Conservation (phyloP, 2,329 filamentous ascomycete genomes). For the Fonsecaea pedrosoi region DNA sequence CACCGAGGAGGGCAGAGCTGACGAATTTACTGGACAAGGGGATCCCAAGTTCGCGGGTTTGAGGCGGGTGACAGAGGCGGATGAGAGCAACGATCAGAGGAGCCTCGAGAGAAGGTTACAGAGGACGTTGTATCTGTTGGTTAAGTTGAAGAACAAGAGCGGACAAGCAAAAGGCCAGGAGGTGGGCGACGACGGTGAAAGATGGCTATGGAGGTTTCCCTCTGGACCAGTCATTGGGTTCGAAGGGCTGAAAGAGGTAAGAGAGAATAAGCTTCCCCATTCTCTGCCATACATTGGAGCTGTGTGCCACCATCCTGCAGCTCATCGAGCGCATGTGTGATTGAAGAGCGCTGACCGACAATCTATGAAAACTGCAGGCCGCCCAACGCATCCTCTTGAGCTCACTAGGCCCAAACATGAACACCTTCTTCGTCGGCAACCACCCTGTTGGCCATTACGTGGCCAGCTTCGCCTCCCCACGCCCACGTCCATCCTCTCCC, state of each 20-base stretch:
- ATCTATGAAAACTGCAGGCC: conserved; percentile 62
- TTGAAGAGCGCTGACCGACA: neutral
- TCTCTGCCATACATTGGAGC: neutral
- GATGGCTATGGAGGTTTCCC: conserved; percentile 76
- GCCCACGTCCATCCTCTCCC: conserved; percentile 42
- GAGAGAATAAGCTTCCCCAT: conserved; percentile 42
- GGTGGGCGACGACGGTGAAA: conserved; percentile 44
- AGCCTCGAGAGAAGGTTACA: conserved; percentile 81
- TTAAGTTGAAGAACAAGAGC: conserved; percentile 63
- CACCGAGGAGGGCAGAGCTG: conserved; percentile 69
- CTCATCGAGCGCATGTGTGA: neutral
- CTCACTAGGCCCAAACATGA: conserved; percentile 91
- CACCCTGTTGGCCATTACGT: conserved; percentile 84
- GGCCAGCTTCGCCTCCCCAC: conserved; percentile 56
- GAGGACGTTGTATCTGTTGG: conserved; percentile 84
- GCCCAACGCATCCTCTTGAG: conserved; percentile 79
- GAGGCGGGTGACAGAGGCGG: conserved; percentile 74
- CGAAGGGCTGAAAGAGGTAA: conserved; percentile 85
- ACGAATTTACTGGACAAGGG: conserved; percentile 62
- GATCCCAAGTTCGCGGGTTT: conserved; percentile 69
- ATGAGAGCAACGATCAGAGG: conserved; percentile 73
- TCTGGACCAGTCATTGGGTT: conserved; percentile 73
- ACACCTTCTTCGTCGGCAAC: conserved; percentile 95
- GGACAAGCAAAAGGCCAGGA: conserved; percentile 34
- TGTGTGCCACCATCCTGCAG: neutral